These are phyloP conservation scores for Annulohypoxylon maeteangense DNA, from an alignment of 495 filamentous ascomycete genomes.

Conservation along the genomic window DNA sequence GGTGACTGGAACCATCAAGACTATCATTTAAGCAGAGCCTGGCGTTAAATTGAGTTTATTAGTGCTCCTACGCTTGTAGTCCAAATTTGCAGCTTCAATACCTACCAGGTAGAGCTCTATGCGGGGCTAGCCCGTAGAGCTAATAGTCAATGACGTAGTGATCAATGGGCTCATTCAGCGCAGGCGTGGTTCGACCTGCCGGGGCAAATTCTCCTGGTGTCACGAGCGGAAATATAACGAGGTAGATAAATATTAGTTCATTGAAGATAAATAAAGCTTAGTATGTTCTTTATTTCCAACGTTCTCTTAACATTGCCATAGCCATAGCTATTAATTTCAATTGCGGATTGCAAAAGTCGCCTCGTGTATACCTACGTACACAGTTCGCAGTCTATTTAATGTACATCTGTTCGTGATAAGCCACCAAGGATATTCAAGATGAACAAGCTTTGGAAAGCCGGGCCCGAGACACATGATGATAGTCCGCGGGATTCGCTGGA, in stretches of 20 bases:
- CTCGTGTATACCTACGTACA: not conserved
- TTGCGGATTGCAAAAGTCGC: not conserved
- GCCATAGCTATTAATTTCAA: not conserved
- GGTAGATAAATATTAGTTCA: not conserved
- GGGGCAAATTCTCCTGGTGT: conserved; percentile 14
- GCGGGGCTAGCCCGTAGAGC: conserved; percentile 8
- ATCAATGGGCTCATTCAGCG: conserved; percentile 14
- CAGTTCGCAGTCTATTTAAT: not conserved
- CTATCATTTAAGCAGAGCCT: not conserved
- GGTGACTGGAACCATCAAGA: not conserved
- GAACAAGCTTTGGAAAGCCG: conserved; percentile 49
- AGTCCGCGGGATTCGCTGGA: conserved; percentile 33
- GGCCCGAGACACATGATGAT: conserved; percentile 47
- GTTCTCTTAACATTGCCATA: not conserved
- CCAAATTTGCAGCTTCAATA: not conserved
- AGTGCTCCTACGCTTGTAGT: not conserved
- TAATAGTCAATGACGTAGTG: conserved; percentile 34
- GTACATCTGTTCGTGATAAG: not conserved
- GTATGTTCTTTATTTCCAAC: not conserved
- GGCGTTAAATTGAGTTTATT: not conserved
- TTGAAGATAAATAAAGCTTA: not conserved
- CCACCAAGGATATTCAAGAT: conserved; percentile 52
- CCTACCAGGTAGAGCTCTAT: conserved; percentile 11
- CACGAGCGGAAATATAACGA: not conserved
- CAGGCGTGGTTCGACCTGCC: conserved; percentile 11